Evolutionary conservation across 345 rosid species (phyloP).

Genomic region (Ricinus communis): DNA sequence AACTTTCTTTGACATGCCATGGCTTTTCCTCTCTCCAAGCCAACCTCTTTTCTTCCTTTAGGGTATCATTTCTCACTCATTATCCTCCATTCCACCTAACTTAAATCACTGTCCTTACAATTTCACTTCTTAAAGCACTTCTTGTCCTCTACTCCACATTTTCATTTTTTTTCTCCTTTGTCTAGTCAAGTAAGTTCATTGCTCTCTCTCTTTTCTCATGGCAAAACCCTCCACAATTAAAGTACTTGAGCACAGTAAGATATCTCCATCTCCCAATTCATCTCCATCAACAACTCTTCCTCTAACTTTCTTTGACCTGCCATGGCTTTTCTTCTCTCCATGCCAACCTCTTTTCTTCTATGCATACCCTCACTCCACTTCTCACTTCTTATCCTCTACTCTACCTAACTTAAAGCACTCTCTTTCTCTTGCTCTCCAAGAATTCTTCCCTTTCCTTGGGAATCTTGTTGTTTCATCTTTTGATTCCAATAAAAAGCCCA

Average conservation of each 20-base stretch:
- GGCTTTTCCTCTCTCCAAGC: slow-evolving; percentile 49
- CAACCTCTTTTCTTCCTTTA: slow-evolving; percentile 49
- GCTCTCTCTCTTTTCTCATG: background rate
- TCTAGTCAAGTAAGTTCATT: no score
- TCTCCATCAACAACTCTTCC: slow-evolving; percentile 26
- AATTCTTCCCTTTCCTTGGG: slow-evolving; percentile 43
- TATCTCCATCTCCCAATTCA: slow-evolving; percentile 26
- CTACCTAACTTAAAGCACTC: slow-evolving; percentile 44
- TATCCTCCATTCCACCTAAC: slow-evolving; percentile 30
- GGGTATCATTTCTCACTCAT: slow-evolving; percentile 32
- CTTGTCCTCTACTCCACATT: no score
- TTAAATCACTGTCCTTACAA: slow-evolving; percentile 47
- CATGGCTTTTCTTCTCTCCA: slow-evolving; percentile 54
- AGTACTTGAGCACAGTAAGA: slow-evolving; percentile 7
- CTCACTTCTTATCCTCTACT: slow-evolving; percentile 32
- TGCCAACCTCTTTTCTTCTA: slow-evolving; percentile 50
- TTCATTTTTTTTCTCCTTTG: no score
- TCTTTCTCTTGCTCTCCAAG: slow-evolving; percentile 49
- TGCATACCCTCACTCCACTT: slow-evolving; percentile 28
- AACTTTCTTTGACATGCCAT: slow-evolving; percentile 54
- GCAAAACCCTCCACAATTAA: slow-evolving; percentile 3
- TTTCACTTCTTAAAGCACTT: no score
- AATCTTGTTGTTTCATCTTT: slow-evolving; percentile 15
- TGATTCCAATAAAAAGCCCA: slow-evolving; percentile 14
- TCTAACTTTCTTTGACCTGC: slow-evolving; percentile 49